phyloP scores from a whole-genome alignment of 2,329 filamentous ascomycete genomes.

The Microascus cirrosus region DNA sequence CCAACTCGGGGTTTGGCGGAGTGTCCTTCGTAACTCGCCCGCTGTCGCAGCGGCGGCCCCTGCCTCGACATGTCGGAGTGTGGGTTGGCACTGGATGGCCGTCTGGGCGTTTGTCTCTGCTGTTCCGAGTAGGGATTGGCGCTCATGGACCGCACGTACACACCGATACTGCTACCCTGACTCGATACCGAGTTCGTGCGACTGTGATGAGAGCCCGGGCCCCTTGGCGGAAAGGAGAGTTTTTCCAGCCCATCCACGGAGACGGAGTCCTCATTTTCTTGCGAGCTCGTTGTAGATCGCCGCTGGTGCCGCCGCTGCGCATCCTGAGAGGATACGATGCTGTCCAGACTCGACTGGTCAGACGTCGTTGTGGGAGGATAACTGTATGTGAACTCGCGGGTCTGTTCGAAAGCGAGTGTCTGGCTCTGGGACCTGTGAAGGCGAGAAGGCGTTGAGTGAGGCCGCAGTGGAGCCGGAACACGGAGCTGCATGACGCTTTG shows the following conservation, averaged over 20 bases:
- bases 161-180: conserved; percentile 11
- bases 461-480: conserved; percentile 16
- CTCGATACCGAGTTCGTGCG: conserved; percentile 19
- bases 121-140: conserved; percentile 3
- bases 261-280: background rate
- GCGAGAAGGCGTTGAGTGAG: conserved; percentile 21
- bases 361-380: conserved; percentile 10
- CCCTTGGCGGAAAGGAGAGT: conserved; percentile 10
- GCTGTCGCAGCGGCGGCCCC: background rate
- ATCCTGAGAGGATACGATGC: conserved; percentile 10
- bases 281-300: background rate
- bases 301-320: conserved; percentile 11
- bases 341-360: conserved; percentile 3
- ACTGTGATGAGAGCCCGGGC: conserved; percentile 14
- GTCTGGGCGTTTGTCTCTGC: conserved; percentile 1
- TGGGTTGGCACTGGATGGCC: conserved; percentile 5
- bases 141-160: conserved; percentile 5
- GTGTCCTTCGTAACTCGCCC: background rate
- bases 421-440: conserved; percentile 8
- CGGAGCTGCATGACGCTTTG: conserved; percentile 15
- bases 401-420: conserved; percentile 8
- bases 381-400: conserved; percentile 11
- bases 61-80: background rate
- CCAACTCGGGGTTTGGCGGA: background rate
- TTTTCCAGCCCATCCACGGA: conserved; percentile 12